Percentiles rank a stretch among this genome's conserved stretches.
Conservation (phyloP, 2,329 filamentous ascomycete species). For the Talaromyces sp. region DNA sequence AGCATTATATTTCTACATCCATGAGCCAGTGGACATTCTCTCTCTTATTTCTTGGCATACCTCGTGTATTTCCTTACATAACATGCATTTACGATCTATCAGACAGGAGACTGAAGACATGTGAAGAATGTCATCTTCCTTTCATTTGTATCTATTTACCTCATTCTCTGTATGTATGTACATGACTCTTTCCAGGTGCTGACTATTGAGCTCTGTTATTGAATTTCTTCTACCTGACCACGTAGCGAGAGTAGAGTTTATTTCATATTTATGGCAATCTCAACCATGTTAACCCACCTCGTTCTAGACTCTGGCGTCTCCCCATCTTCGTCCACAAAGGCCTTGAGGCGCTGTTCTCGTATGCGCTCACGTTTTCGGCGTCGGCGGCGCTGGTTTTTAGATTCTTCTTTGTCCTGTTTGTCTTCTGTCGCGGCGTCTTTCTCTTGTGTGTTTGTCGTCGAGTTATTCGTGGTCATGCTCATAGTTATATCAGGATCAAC, state of each 20-base stretch:
- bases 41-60: not conserved
- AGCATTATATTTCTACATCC: not conserved
- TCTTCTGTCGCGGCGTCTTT: not conserved
- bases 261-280: constrained; percentile 43
- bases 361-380: constrained; percentile 30
- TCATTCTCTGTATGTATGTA: constrained; percentile 6
- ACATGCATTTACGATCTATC: not conserved
- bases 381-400: constrained; percentile 18
- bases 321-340: constrained; percentile 25
- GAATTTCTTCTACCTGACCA: not conserved
- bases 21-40: not conserved
- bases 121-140: not conserved
- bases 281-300: constrained; percentile 48
- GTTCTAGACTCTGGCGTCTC: constrained; percentile 45
- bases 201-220: not conserved
- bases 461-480: not conserved
- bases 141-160: constrained; percentile 6
- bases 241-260: constrained; percentile 23
- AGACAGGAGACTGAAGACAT: not conserved
- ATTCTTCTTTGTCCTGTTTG: constrained; percentile 20
- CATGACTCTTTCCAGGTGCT: not conserved
- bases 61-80: not conserved
- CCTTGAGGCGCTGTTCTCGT: constrained; percentile 20
- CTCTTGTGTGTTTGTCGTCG: not conserved
- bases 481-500: not conserved